Base-by-base conservation (phyloP, 805 yeast species). In the Jamesozyma spencerorum region DNA sequence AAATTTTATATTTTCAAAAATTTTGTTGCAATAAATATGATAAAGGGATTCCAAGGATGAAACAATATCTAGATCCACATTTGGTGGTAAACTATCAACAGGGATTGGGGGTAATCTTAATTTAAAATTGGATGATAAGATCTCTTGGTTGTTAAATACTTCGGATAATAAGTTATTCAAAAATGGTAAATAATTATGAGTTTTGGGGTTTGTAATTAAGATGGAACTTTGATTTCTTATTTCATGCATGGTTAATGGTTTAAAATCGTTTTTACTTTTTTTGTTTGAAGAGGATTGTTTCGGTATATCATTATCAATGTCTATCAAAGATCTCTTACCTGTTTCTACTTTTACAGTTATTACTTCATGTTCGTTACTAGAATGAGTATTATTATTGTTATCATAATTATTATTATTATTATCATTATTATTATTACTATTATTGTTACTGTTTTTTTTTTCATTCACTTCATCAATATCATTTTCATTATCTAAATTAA, bases 1-100 rank as follows among this genome's bases (percentile, higher is more conserved):
- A 53, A 68, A 79, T 46, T 88, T 67, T 42, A 85, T 62, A 37
- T 76, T 69, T 46, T 82, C 85, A 44, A 82, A 77, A 26, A 83
- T 60, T 5, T 78, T 60, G 30, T 73, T 72, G 52, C 86, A 80
- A 54, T 81, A 80, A 7, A 77, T 69, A 43, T 69, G 72, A 62
- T 84, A 84, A 15, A 79, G 57, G 3, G 79, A 75, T 42, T 70
- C 71, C 36, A 85, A 63, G 0, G 85, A 77, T 15, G 74, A 77
- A 3, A 79, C 77, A 28, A 76, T 70, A 49, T 79, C 85, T 17
- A 55, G 54, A 45, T 79, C 84, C 4, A 64, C 55, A 22, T 66
- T 70, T 18, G 11, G 13, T 12, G 74, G 69, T 17, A 79, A 48
- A 19, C 39, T 34, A 45, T 62, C 71, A 2, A 31, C 38, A 8